Conservation (phyloP, 108 stramenopile species). For the Parietichytrium sp. region DNA sequence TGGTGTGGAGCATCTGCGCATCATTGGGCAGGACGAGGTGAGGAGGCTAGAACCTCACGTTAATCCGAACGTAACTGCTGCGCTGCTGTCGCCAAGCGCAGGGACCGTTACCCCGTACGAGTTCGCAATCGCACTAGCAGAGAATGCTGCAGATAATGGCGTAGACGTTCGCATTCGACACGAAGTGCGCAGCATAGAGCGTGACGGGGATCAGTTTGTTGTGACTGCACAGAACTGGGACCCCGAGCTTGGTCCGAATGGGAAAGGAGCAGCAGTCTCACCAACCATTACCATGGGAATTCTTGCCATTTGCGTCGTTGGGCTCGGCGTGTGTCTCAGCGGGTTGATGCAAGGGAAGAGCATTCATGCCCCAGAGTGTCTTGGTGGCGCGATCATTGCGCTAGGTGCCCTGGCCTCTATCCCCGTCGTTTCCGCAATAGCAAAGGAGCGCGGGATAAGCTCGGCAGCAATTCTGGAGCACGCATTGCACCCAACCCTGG, state of each 20-base stretch:
- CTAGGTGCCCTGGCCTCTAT: too few relatives aligned
- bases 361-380: neutral
- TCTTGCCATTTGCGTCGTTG: too few relatives aligned
- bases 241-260: too few relatives aligned
- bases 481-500: too few relatives aligned
- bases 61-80: constrained; percentile 57
- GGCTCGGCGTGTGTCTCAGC: too few relatives aligned
- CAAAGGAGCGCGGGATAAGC: too few relatives aligned
- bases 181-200: constrained; percentile 62
- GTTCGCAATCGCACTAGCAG: constrained; percentile 73
- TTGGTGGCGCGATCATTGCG: constrained; percentile 39
- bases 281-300: too few relatives aligned
- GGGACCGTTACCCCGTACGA: constrained; percentile 81
- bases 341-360: neutral
- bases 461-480: too few relatives aligned
- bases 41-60: constrained; percentile 60
- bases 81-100: constrained; percentile 73
- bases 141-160: constrained; percentile 82
- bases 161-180: constrained; percentile 74
- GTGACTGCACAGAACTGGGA: too few relatives aligned
- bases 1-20: constrained; percentile 70
- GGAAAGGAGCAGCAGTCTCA: too few relatives aligned
- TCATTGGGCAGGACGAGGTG: constrained; percentile 66
- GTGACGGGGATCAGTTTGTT: too few relatives aligned
- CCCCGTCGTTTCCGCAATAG: too few relatives aligned